These are phyloP conservation scores for Leonotis leonurus DNA, from an alignment of 257 asterid species.

Conservation along the genomic window DNA sequence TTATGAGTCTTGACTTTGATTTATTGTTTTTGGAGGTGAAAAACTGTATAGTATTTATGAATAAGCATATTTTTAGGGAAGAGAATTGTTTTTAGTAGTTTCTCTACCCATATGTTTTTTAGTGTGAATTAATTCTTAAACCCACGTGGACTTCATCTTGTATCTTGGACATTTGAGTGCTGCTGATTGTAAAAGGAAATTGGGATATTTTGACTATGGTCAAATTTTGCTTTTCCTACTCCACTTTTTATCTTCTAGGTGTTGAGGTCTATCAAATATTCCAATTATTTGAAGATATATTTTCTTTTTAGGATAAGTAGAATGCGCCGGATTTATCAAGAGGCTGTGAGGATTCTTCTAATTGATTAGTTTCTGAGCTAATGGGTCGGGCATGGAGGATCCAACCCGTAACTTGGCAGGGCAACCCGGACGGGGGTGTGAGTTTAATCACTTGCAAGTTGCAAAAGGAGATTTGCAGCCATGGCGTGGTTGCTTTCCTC, in stretches of 20 bases:
- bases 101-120: slow-evolving; percentile 18
- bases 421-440: slow-evolving; percentile 12
- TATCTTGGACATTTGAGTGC: neutral
- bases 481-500: slow-evolving; percentile 21
- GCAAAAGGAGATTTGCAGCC: slow-evolving; percentile 34
- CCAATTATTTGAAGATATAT: too few species aligned
- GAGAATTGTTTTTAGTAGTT: slow-evolving; percentile 32
- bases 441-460: slow-evolving; percentile 13
- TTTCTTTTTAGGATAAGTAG: too few species aligned
- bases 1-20: neutral
- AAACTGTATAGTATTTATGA: slow-evolving; percentile 17
- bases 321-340: neutral
- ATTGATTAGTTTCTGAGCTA: slow-evolving; percentile 18
- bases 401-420: slow-evolving; percentile 33
- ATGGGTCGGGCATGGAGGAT: slow-evolving; percentile 16
- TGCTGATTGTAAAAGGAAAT: neutral
- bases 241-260: too few species aligned
- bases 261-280: too few species aligned
- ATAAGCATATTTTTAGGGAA: slow-evolving; percentile 17
- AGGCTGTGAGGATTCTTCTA: slow-evolving; percentile 22
- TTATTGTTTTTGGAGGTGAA: neutral
- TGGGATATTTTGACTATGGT: neutral
- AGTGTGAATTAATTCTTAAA: neutral
- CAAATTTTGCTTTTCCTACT: neutral
- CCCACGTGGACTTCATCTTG: neutral